Evolutionary conservation across 331 rosid genomes (phyloP).

Genomic region (Rosa hybrid): DNA sequence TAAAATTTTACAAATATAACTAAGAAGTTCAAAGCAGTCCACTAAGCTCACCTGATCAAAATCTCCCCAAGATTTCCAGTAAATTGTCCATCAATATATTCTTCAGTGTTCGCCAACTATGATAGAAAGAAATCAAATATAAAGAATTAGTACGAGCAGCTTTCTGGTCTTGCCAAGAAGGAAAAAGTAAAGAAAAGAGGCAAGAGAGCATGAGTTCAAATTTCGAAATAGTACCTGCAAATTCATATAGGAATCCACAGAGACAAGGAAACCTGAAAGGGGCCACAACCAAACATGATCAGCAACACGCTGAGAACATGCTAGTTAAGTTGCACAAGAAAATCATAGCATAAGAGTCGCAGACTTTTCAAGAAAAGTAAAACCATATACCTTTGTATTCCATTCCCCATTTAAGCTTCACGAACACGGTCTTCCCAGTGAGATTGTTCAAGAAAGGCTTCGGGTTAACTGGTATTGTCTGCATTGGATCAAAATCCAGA

Average conservation of each 20-base stretch:
- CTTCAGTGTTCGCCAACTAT: conserved; percentile 94
- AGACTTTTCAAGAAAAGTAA: background rate
- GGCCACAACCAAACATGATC: background rate
- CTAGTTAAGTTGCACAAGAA: background rate
- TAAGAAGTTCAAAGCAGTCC: background rate
- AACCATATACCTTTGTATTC: conserved; percentile 79
- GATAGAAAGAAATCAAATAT: conserved; percentile 13
- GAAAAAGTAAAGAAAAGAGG: background rate
- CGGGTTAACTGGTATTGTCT: conserved; percentile 96
- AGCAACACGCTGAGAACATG: background rate
- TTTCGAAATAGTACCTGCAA: conserved; percentile 61
- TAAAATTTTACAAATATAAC: background rate
- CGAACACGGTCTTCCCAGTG: conserved; percentile 92
- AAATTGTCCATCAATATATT: conserved; percentile 84
- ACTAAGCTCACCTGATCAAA: conserved; percentile 73
- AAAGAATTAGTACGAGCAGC: background rate
- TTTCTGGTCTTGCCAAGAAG: background rate
- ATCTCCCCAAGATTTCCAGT: conserved; percentile 94
- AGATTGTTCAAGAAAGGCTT: conserved; percentile 97
- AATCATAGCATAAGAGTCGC: background rate
- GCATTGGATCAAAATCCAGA: conserved; percentile 21
- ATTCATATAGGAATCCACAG: conserved; percentile 94
- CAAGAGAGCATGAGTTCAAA: background rate
- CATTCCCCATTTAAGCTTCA: conserved; percentile 99
- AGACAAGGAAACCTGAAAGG: conserved; percentile 79